These are phyloP conservation scores for Geotrichum phurueaensis DNA, from an alignment of 1,139 yeast genomes.

Conservation along the genomic window DNA sequence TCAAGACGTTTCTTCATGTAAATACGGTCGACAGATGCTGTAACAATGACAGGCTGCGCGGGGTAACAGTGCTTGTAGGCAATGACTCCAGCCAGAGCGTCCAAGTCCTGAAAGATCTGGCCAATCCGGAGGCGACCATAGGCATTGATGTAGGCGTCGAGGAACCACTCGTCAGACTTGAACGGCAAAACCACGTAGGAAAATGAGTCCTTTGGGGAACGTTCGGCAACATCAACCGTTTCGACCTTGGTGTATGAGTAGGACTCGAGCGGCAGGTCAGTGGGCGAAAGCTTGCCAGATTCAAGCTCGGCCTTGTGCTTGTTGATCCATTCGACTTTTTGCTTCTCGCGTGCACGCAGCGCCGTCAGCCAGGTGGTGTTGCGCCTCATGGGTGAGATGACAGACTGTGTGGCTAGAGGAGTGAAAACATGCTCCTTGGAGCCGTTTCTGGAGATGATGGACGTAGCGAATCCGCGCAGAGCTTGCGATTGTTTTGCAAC, in stretches of 20 bases:
- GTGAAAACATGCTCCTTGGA: slow-evolving; percentile 28
- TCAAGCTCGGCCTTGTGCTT: slow-evolving; percentile 21
- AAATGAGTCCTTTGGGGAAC: slow-evolving; percentile 71
- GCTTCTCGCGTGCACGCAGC: slow-evolving; percentile 63
- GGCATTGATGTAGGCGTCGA: slow-evolving; percentile 84
- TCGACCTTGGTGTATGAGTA: slow-evolving; percentile 50
- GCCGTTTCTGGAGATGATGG: not conserved
- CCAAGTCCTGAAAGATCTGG: slow-evolving; percentile 85
- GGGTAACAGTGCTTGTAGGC: slow-evolving; percentile 85
- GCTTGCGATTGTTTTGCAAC: not conserved
- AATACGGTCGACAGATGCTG: slow-evolving; percentile 90
- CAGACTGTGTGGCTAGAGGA: slow-evolving; percentile 33
- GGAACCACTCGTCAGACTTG: slow-evolving; percentile 72
- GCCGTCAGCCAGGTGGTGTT: slow-evolving; percentile 77
- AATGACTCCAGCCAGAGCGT: slow-evolving; percentile 81
- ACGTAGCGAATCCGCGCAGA: not conserved
- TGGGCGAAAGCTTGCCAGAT: slow-evolving; percentile 14
- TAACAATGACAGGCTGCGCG: slow-evolving; percentile 86
- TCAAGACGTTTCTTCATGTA: slow-evolving; percentile 82
- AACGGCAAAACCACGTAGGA: slow-evolving; percentile 70
- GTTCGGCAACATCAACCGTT: slow-evolving; percentile 64
- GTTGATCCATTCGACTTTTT: slow-evolving; percentile 52
- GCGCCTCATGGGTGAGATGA: slow-evolving; percentile 36
- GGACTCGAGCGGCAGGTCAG: slow-evolving; percentile 32
- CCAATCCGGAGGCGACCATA: slow-evolving; percentile 87